Base-by-base conservation (phyloP, 306 rosid species). In the Casuarina equisetifolia region DNA sequence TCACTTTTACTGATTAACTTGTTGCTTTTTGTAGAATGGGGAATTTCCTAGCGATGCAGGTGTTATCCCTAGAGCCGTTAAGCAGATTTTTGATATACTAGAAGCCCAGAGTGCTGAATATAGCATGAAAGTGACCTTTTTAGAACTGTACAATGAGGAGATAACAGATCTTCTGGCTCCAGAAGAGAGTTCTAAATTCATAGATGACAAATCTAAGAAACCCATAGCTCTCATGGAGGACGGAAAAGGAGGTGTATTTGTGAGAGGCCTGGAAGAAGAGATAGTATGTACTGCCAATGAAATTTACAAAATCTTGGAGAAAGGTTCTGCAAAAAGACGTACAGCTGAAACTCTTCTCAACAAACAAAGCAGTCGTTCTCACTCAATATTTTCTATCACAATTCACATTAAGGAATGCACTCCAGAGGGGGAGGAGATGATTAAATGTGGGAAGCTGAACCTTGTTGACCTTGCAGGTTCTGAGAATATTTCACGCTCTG, bases 191-290 rank as follows among this genome's bases (percentile, higher is more conserved):
- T 75, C 93, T 6, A 96, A 93, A 84, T 91, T 89, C 81, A 78
- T 89, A 48, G 99, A 96, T 54, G 99, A 96, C 61, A 96, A 96
- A 82, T 86, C 94, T 79, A 93, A 88, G 87, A 96, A 93, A 88
- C 99, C 99, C 43, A 91, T 96, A 19, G 98, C 99, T 78, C 95
- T 96, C 71, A 96, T 96, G 99, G 99, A 96, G 82, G 99, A 96
- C 75, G 99, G 99, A 69, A 96, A 85, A 79, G 99, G 99, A 57
- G 99, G 99, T 58, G 99, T 96, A 67, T 91, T 96, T 75, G 99
- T 96, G 46, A 85, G 98, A 82, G 99, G 99, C 8, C 84, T 96
- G 87, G 99, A 96, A 85, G 99, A 96, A 91, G 99, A 96, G 92
- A 96, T 96, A 61, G 99, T 96, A 70, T 91, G 97, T 85, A 91